phyloP scores from a whole-genome alignment of 805 yeast species.

The Metschnikowia vanudenii region DNA sequence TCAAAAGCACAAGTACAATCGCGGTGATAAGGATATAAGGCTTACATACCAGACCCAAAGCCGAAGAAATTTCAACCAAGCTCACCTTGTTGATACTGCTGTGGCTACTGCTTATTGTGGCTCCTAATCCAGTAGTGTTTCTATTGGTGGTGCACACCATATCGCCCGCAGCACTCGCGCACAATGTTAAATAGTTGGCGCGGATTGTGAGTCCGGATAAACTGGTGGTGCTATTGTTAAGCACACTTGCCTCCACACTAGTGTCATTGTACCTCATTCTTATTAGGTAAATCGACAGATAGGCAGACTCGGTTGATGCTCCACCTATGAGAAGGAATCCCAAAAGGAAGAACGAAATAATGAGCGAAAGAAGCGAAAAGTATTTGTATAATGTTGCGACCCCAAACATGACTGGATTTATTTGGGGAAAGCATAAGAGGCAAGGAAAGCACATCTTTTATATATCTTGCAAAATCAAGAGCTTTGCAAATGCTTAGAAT shows the following conservation, averaged over 20 bases:
- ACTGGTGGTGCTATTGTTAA: constrained; percentile 2
- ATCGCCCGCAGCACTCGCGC: constrained; percentile 40
- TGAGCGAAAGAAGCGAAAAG: constrained; percentile 31
- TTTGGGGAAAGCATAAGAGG: constrained; percentile 7
- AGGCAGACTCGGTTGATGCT: constrained; percentile 36
- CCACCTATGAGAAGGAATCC: constrained; percentile 60
- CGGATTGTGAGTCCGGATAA: constrained; percentile 45
- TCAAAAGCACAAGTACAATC: constrained; percentile 41
- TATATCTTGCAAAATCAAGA: neutral
- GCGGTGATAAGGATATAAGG: constrained; percentile 54
- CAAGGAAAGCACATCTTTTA: constrained; percentile 15
- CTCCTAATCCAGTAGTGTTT: constrained; percentile 23
- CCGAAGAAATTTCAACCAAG: constrained; percentile 45
- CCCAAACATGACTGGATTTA: constrained; percentile 16
- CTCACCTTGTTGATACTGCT: constrained; percentile 39
- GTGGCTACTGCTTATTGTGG: constrained; percentile 1
- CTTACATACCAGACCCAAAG: constrained; percentile 48
- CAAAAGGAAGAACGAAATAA: constrained; percentile 50
- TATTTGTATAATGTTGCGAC: constrained; percentile 11
- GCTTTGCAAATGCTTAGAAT: neutral
- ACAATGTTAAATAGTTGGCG: constrained; percentile 58
- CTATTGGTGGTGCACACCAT: constrained; percentile 38
- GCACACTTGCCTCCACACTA: constrained; percentile 1
- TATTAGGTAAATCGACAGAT: constrained; percentile 51
- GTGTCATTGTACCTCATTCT: constrained; percentile 47